These are phyloP conservation scores for Crithidia acanthocephali DNA, from an alignment of 208 protist genomes.

Conservation along the genomic window DNA sequence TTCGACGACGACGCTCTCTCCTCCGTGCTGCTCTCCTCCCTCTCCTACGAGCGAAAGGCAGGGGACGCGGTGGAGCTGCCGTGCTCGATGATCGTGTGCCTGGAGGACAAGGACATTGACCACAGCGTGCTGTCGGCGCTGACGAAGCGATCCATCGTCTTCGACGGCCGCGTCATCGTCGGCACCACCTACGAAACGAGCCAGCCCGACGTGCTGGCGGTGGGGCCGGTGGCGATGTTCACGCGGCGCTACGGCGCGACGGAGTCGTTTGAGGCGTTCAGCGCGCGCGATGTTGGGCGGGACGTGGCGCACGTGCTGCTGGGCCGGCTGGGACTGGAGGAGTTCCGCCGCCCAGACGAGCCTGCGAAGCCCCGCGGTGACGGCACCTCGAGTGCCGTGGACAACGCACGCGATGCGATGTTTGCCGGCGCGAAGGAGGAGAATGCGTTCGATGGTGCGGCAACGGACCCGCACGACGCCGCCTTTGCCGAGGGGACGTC, in stretches of 20 bases:
- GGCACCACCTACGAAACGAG: slow-evolving; percentile 89
- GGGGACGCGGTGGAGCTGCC: slow-evolving; percentile 83
- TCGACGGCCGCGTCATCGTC: slow-evolving; percentile 94
- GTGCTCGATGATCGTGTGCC: slow-evolving; percentile 84
- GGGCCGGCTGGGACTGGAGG: slow-evolving; percentile 77
- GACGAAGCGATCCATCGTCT: slow-evolving; percentile 92
- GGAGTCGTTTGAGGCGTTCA: slow-evolving; percentile 85
- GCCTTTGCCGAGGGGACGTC: slow-evolving; percentile 31
- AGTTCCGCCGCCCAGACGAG: slow-evolving; percentile 44
- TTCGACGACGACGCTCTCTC: slow-evolving; percentile 84
- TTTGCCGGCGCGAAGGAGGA: not conserved
- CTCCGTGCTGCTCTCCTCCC: slow-evolving; percentile 70
- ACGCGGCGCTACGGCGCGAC: slow-evolving; percentile 90
- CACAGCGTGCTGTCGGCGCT: slow-evolving; percentile 82
- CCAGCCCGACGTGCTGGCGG: slow-evolving; percentile 82
- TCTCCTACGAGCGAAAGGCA: slow-evolving; percentile 45
- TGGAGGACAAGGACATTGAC: slow-evolving; percentile 93
- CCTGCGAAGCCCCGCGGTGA: not conserved
- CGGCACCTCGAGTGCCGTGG: not conserved
- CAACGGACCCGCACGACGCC: not conserved
- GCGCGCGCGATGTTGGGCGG: slow-evolving; percentile 79
- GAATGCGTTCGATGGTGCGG: slow-evolving; percentile 5
- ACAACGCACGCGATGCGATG: not conserved
- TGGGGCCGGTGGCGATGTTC: slow-evolving; percentile 94
- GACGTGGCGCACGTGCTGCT: slow-evolving; percentile 80